phyloP scores from a whole-genome alignment of 2,329 filamentous ascomycete species.

The Chrysosphaeria jannelii region DNA sequence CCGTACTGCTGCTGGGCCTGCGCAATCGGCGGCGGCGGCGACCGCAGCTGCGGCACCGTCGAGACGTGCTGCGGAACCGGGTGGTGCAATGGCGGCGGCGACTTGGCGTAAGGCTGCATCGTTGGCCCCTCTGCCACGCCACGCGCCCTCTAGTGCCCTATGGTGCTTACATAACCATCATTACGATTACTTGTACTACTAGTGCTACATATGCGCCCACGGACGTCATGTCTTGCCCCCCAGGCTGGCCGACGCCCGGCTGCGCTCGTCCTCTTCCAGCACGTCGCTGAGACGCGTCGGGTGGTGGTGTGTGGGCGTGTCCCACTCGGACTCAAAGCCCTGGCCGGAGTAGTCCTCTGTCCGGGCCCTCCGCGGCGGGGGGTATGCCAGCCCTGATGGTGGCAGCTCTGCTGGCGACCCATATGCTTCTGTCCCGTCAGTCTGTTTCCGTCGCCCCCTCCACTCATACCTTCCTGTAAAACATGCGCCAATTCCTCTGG shows the following conservation, averaged over 20 bases:
- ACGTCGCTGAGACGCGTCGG: slow-evolving; percentile 74
- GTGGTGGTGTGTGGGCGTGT: slow-evolving; percentile 40
- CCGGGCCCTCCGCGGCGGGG: not conserved
- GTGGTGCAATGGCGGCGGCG: slow-evolving; percentile 82
- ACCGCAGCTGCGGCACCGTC: slow-evolving; percentile 86
- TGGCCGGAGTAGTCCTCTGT: slow-evolving; percentile 32
- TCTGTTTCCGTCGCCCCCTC: too few relatives aligned
- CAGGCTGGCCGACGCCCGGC: slow-evolving; percentile 42
- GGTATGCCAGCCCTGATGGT: slow-evolving; percentile 1
- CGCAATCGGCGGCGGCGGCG: slow-evolving; percentile 56
- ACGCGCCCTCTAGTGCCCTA: too few relatives aligned
- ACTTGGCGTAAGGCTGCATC: slow-evolving; percentile 77
- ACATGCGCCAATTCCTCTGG: too few relatives aligned
- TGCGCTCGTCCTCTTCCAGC: slow-evolving; percentile 55
- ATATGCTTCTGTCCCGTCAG: too few relatives aligned
- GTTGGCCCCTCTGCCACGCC: too few relatives aligned
- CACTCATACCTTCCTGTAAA: too few relatives aligned
- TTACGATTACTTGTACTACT: too few relatives aligned
- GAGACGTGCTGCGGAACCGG: slow-evolving; percentile 96
- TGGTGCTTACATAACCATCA: too few relatives aligned
- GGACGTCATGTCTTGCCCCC: too few relatives aligned
- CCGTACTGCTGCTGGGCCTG: slow-evolving; percentile 33
- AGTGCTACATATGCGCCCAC: too few relatives aligned
- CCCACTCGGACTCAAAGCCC: slow-evolving; percentile 42
- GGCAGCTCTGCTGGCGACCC: too few relatives aligned